A percentile compares a stretch with the other conserved stretches of the same genome.
phyloP scores from a whole-genome alignment of 176 grass and related monocot species.

The Guadua angustifolia region DNA sequence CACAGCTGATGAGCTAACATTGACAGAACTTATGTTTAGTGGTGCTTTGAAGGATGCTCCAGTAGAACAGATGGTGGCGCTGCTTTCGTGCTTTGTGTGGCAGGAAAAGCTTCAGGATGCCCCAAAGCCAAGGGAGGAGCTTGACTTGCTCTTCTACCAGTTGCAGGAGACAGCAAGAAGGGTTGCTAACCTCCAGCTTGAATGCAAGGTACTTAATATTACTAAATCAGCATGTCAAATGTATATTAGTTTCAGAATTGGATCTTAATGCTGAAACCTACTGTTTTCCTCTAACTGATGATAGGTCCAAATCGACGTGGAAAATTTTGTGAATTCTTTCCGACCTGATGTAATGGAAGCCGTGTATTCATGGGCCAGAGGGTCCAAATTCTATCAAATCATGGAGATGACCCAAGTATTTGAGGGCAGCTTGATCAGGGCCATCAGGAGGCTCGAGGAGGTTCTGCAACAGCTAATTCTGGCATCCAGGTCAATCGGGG shows the following conservation, averaged over 20 bases:
- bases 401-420: conserved; percentile 90
- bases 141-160: conserved; percentile 66
- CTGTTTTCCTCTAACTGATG: background rate
- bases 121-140: conserved; percentile 81
- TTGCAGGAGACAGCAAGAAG: conserved; percentile 55
- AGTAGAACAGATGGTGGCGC: conserved; percentile 84
- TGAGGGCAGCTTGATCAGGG: conserved; percentile 93
- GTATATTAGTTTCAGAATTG: conserved; percentile 3
- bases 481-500: conserved; percentile 80
- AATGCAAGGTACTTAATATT: conserved; percentile 80
- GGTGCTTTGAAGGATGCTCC: conserved; percentile 82
- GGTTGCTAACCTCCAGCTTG: conserved; percentile 61
- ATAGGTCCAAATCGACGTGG: conserved; percentile 86
- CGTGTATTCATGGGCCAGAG: conserved; percentile 80
- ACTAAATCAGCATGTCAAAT: background rate
- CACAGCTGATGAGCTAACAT: conserved; percentile 79
- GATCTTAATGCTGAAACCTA: background rate
- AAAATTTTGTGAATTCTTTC: conserved; percentile 81
- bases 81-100: conserved; percentile 96
- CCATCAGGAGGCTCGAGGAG: conserved; percentile 87
- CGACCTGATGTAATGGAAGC: conserved; percentile 90
- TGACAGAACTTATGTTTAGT: conserved; percentile 93
- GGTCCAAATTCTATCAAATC: conserved; percentile 85
- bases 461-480: conserved; percentile 93
- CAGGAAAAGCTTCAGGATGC: conserved; percentile 87